Conservation (phyloP, 257 asterid genomes). For the Jasminum sambac region DNA sequence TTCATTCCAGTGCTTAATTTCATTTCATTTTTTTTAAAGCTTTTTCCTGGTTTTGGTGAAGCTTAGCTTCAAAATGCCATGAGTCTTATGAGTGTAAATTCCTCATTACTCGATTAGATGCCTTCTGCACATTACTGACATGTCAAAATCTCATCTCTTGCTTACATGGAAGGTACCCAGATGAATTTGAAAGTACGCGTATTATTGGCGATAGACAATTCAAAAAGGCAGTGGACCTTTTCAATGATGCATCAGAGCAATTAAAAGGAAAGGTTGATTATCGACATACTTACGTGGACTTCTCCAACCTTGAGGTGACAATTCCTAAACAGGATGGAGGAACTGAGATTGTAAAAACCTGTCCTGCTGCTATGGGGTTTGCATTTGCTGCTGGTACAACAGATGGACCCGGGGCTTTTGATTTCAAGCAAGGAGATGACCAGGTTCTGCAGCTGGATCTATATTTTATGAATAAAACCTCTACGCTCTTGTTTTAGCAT, state of each 20-base stretch:
- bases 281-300: slow-evolving; percentile 76
- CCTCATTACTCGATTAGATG: no score
- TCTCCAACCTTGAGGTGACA: slow-evolving; percentile 75
- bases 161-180: slow-evolving; percentile 67
- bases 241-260: slow-evolving; percentile 69
- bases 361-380: slow-evolving; percentile 99
- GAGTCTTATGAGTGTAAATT: no score
- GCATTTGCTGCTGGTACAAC: slow-evolving; percentile 99
- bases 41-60: no score
- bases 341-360: slow-evolving; percentile 62
- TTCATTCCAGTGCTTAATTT: no score
- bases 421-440: slow-evolving; percentile 94
- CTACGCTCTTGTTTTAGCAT: slow-evolving; percentile 14
- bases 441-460: slow-evolving; percentile 41
- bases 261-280: slow-evolving; percentile 75
- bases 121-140: background rate
- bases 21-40: no score
- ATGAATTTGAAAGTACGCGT: slow-evolving; percentile 95
- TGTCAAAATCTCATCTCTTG: slow-evolving; percentile 25
- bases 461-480: slow-evolving; percentile 10
- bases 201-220: slow-evolving; percentile 93
- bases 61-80: no score
- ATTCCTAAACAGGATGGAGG: slow-evolving; percentile 60
- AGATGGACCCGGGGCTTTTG: slow-evolving; percentile 99
- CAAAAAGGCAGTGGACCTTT: slow-evolving; percentile 77